A percentile compares a stretch with the other conserved stretches of the same genome.
These are phyloP conservation scores for Lasiosphaeria ovina DNA, from an alignment of 495 filamentous ascomycete species.

Conservation along the genomic window DNA sequence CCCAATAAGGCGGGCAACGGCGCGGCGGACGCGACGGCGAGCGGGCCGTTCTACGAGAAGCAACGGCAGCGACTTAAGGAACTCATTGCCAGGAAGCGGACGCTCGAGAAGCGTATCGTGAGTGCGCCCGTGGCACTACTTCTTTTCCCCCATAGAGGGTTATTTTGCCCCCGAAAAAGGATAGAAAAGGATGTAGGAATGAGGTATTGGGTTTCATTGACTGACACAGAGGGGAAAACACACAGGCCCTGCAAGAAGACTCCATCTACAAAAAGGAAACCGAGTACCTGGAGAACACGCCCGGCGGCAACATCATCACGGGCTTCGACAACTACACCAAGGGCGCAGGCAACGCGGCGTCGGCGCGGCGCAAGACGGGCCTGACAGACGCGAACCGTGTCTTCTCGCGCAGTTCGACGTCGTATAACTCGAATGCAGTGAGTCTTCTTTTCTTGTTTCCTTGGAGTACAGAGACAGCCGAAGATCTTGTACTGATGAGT, in stretches of 20 bases:
- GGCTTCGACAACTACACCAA: constrained; percentile 99
- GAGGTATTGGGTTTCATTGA: not conserved
- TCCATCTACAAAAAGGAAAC: constrained; percentile 80
- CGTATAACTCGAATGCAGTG: constrained; percentile 49
- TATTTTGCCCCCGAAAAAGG: not conserved
- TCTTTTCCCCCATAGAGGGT: not conserved
- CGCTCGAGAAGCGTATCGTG: constrained; percentile 47
- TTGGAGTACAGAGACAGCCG: not conserved
- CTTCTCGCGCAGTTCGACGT: constrained; percentile 60
- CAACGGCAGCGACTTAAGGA: constrained; percentile 49
- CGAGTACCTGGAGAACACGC: constrained; percentile 87
- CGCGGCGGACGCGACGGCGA: constrained; percentile 38
- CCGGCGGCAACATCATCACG: constrained; percentile 89
- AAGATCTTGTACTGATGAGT: not conserved
- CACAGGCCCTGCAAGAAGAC: constrained; percentile 59
- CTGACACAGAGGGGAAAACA: not conserved
- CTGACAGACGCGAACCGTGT: constrained; percentile 54
- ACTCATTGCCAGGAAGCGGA: constrained; percentile 42
- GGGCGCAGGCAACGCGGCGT: constrained; percentile 52
- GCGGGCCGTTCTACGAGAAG: constrained; percentile 51
- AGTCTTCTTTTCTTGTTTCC: constrained; percentile 12
- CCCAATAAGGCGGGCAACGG: constrained; percentile 22
- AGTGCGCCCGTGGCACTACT: constrained; percentile 14
- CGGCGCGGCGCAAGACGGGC: constrained; percentile 49
- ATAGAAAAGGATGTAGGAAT: not conserved